These are phyloP conservation scores for Eurotiales sp. DNA, from an alignment of 2,329 filamentous ascomycete genomes.

Conservation along the genomic window DNA sequence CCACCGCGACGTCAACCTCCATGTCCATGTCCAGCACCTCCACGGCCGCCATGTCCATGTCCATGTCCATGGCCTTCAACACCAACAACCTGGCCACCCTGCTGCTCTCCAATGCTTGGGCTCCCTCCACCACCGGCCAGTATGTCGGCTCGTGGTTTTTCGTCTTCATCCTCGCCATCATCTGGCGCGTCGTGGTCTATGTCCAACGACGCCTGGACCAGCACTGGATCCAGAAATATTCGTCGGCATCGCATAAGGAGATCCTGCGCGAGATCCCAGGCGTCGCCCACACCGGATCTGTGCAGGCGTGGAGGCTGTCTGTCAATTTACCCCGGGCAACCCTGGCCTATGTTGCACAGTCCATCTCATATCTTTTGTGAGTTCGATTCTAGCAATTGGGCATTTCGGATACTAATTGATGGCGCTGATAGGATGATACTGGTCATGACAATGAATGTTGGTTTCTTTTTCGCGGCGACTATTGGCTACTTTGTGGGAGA, in stretches of 20 bases:
- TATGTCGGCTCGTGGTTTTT: constrained; percentile 2
- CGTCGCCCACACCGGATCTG: background rate
- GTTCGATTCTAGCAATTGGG: too few relatives aligned
- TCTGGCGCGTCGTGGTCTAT: background rate
- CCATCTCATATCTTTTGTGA: constrained; percentile 2
- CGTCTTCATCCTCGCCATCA: constrained; percentile 1
- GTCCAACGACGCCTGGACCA: background rate
- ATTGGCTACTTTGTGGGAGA: constrained; percentile 1
- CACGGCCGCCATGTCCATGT: background rate
- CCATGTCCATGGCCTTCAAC: background rate
- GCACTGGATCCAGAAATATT: constrained; percentile 1
- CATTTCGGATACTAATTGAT: background rate
- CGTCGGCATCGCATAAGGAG: background rate
- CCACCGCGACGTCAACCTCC: background rate
- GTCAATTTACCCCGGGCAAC: constrained; percentile 2
- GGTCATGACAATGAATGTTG: constrained; percentile 7
- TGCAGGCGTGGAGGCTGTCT: background rate
- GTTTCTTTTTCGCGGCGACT: constrained; percentile 2
- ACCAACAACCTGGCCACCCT: background rate
- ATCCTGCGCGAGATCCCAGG: background rate
- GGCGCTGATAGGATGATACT: background rate
- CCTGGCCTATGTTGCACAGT: constrained; percentile 1
- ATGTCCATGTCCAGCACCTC: background rate
- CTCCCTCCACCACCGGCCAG: background rate
- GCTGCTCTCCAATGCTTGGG: background rate